phyloP scores from a whole-genome alignment of 1,284 basidiomycete genomes.

The Mycena citricolor region DNA sequence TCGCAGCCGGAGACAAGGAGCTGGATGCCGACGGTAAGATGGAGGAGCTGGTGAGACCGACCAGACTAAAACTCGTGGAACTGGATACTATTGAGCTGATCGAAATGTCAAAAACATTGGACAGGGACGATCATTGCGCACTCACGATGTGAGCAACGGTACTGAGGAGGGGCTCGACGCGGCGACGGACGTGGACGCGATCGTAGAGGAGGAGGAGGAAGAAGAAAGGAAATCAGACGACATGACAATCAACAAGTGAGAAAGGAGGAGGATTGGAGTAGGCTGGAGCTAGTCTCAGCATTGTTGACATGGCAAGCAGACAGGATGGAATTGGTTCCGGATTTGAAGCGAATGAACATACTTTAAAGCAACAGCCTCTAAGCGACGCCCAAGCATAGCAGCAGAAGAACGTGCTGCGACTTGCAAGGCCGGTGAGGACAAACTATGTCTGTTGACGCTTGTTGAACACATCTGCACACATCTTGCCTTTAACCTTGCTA shows the following conservation, averaged over 20 bases:
- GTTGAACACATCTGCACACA: too few relatives aligned
- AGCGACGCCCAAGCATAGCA: background rate
- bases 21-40: background rate
- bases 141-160: too few relatives aligned
- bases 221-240: conserved; percentile 7
- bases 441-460: too few relatives aligned
- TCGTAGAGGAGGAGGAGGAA: background rate
- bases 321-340: too few relatives aligned
- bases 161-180: conserved; percentile 5
- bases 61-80: too few relatives aligned
- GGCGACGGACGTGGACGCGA: conserved; percentile 2
- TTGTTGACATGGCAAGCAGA: background rate
- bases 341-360: too few relatives aligned
- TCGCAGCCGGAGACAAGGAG: background rate
- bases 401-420: background rate
- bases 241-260: conserved; percentile 13
- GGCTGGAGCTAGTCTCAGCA: background rate
- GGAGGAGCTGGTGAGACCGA: too few relatives aligned
- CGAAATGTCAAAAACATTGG: too few relatives aligned
- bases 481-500: too few relatives aligned
- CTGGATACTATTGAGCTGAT: too few relatives aligned
- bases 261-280: background rate
- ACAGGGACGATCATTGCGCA: too few relatives aligned
- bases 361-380: conserved; percentile 7
- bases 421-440: background rate